Base-by-base conservation (phyloP, 805 yeast species). In the Teunomyces barrocoloradensis region DNA sequence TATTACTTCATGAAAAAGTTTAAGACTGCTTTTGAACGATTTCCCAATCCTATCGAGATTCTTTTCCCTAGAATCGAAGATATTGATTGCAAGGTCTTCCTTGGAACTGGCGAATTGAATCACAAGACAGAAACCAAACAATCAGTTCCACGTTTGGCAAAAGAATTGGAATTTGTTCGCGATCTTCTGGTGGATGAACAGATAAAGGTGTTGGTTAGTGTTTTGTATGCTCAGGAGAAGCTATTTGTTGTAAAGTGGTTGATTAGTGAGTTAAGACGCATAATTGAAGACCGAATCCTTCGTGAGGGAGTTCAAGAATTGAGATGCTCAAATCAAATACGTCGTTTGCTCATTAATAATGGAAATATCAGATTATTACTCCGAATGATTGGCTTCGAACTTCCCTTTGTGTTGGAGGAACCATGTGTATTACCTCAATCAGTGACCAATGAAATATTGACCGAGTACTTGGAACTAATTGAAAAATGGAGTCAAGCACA, bases 1-100 rank as follows among this genome's bases (percentile, higher is more conserved):
- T 73, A 75, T 18, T 82, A 84, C 55, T 89, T 75, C 54, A 80
- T 89, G 80, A 75, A 78, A 46, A 78, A 78, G 52, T 72, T 73
- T 83, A 56, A 79, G 69, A 41, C 68, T 64, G 58, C 75, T 68
- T 49, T 70, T 75, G 47, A 72, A 65, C 18, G 74, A 61, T 55
- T 77, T 83, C 52, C 91, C 79, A 42, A 69, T 76, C 45, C 75
- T 75, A 57, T 81, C 63, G 96, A 89, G 57, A 57, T 92, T 3
- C 66, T 89, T 44, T 88, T 89, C 60, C 79, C 87, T 38, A 71
- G 84, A 55, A 51, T 79, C 60, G 64, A 81, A 71, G 57, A 67
- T 65, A 17, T 76, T 62, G 51, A 69, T 74, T 18, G 68, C 71
- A 50, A 64, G 47, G 68, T 74, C 38, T 92, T 75, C 55, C 75